phyloP scores from a whole-genome alignment of 78 protist species.

The Dictyostelium purpureum region DNA sequence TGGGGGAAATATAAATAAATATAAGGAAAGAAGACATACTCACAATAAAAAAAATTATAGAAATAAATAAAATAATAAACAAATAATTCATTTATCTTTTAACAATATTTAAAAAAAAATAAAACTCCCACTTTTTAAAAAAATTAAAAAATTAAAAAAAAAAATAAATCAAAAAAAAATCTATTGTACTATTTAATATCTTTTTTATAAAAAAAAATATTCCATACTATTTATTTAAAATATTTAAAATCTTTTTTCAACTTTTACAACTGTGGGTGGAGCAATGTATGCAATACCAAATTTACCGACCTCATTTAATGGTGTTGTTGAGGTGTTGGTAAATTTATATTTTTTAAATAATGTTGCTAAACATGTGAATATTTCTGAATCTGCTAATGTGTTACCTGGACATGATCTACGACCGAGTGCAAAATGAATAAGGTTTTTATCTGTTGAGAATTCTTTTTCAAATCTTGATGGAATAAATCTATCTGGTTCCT shows the following conservation, averaged over 20 bases:
- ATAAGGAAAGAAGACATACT: too few relatives aligned
- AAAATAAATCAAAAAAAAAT: too few relatives aligned
- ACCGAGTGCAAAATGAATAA: slow-evolving; percentile 24
- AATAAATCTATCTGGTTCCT: not conserved
- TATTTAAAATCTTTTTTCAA: not conserved
- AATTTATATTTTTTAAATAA: not conserved
- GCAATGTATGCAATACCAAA: not conserved
- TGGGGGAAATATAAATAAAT: too few relatives aligned
- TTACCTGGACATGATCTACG: slow-evolving; percentile 35
- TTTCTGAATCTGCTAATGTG: not conserved
- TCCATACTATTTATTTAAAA: too few relatives aligned
- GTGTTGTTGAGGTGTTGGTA: not conserved
- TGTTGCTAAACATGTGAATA: not conserved
- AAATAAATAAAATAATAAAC: too few relatives aligned
- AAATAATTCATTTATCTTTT: too few relatives aligned
- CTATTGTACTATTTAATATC: too few relatives aligned
- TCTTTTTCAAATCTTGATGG: slow-evolving; percentile 13
- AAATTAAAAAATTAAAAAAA: too few relatives aligned
- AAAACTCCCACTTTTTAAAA: too few relatives aligned
- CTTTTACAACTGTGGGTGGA: not conserved
- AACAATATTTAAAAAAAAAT: too few relatives aligned
- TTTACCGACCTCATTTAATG: not conserved
- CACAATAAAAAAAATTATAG: too few relatives aligned
- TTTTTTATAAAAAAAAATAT: too few relatives aligned
- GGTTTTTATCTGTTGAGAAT: not conserved